Evolutionary conservation across 768 basidiomycete species (phyloP).

Genomic region (Phylloporus arenicola): DNA sequence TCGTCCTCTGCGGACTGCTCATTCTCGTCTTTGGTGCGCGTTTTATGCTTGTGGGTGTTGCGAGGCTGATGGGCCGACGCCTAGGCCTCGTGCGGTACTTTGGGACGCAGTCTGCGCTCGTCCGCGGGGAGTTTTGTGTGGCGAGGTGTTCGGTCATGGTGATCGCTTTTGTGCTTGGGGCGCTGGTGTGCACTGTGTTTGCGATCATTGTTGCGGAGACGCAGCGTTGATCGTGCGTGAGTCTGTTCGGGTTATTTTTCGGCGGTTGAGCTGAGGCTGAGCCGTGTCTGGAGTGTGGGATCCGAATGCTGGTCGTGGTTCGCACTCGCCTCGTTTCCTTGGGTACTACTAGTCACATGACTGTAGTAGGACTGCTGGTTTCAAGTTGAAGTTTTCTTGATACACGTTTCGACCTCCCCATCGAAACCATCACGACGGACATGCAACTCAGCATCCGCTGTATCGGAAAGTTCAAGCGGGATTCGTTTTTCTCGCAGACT

Average conservation of each 20-base stretch:
- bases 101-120: slow-evolving; percentile 44
- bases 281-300: not conserved
- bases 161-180: slow-evolving; percentile 37
- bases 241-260: not conserved
- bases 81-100: slow-evolving; percentile 54
- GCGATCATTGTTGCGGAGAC: slow-evolving; percentile 35
- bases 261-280: not conserved
- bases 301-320: too few species aligned
- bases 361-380: too few species aligned
- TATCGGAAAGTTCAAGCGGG: too few species aligned
- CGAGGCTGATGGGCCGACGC: too few species aligned
- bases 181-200: slow-evolving; percentile 41
- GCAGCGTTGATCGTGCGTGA: not conserved
- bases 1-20: slow-evolving; percentile 41
- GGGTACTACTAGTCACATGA: not conserved
- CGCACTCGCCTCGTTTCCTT: too few species aligned
- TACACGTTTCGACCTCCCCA: too few species aligned
- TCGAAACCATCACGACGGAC: too few species aligned
- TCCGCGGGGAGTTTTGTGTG: slow-evolving; percentile 49
- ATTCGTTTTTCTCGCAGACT: too few species aligned
- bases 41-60: too few species aligned
- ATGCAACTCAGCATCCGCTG: too few species aligned
- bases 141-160: slow-evolving; percentile 41
- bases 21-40: slow-evolving; percentile 45
- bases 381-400: too few species aligned